phyloP scores from a whole-genome alignment of 345 rosid species.

The Lepidium sativum region DNA sequence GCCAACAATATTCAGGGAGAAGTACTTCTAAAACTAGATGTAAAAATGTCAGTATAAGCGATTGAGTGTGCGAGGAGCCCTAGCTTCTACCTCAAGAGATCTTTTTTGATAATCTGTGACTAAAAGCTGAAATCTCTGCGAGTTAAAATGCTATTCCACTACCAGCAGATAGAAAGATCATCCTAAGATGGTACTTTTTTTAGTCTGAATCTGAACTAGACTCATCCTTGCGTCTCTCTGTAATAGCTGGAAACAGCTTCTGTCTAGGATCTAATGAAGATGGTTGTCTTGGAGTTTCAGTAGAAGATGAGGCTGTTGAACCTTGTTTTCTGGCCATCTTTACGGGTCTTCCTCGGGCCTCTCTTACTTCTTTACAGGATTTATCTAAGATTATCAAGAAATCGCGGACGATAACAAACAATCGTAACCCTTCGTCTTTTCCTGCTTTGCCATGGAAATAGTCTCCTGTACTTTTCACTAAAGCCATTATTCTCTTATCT shows the following conservation, averaged over 20 bases:
- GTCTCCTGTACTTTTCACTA: constrained; percentile 90
- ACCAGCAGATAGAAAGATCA: neutral
- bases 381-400: constrained; percentile 80
- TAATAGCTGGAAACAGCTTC: constrained; percentile 68
- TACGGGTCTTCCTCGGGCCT: constrained; percentile 37
- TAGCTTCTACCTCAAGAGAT: neutral
- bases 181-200: constrained; percentile 10
- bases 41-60: neutral
- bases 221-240: constrained; percentile 42
- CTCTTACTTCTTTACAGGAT: constrained; percentile 74
- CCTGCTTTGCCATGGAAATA: constrained; percentile 96
- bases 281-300: constrained; percentile 31
- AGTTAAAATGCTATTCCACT: neutral
- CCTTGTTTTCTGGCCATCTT: constrained; percentile 46
- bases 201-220: constrained; percentile 66
- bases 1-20: neutral
- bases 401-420: constrained; percentile 71
- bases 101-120: neutral
- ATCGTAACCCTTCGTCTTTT: constrained; percentile 80
- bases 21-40: constrained; percentile 12
- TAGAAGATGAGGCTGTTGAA: constrained; percentile 41
- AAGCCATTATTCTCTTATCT: constrained; percentile 77
- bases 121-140: constrained; percentile 8
- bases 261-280: constrained; percentile 45
- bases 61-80: neutral